Percentiles rank a stretch among this genome's conserved stretches.
phyloP scores from a whole-genome alignment of 495 filamentous ascomycete species.

The Neurospora terricola region DNA sequence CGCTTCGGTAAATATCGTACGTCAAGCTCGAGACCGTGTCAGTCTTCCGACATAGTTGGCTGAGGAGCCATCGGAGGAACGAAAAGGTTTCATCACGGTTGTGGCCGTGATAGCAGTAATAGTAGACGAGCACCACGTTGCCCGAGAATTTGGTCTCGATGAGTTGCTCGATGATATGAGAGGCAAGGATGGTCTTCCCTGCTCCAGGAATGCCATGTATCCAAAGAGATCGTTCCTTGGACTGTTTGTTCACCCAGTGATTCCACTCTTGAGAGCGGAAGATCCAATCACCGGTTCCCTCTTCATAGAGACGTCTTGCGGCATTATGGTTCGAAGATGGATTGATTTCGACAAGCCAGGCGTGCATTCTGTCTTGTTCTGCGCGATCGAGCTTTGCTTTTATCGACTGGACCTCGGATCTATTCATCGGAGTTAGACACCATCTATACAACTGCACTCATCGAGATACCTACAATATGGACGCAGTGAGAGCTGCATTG shows the following conservation, averaged over 20 bases:
- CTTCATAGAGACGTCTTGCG: constrained; percentile 3
- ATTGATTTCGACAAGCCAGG: constrained; percentile 5
- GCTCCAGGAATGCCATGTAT: constrained; percentile 34
- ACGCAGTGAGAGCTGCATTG: neutral
- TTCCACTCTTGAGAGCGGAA: constrained; percentile 8
- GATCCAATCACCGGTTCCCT: constrained; percentile 18
- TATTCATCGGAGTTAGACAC: neutral
- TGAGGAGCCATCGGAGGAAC: constrained; percentile 19
- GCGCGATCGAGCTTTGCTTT: neutral
- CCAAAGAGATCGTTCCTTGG: constrained; percentile 20
- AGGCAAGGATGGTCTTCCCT: constrained; percentile 31
- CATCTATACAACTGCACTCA: neutral
- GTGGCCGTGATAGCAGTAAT: constrained; percentile 30
- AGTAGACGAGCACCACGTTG: constrained; percentile 19
- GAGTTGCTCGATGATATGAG: constrained; percentile 19
- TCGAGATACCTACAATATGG: neutral
- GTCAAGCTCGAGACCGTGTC: constrained; percentile 9
- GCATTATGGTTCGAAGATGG: constrained; percentile 10
- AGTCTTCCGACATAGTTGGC: constrained; percentile 22
- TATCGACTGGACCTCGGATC: too few relatives aligned
- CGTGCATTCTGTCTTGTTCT: neutral
- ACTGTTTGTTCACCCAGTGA: constrained; percentile 8
- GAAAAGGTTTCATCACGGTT: constrained; percentile 22
- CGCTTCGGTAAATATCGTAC: constrained; percentile 1
- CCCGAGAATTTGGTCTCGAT: constrained; percentile 10